Conservation (phyloP, 768 basidiomycete genomes). For the Boletus reticulatus region DNA sequence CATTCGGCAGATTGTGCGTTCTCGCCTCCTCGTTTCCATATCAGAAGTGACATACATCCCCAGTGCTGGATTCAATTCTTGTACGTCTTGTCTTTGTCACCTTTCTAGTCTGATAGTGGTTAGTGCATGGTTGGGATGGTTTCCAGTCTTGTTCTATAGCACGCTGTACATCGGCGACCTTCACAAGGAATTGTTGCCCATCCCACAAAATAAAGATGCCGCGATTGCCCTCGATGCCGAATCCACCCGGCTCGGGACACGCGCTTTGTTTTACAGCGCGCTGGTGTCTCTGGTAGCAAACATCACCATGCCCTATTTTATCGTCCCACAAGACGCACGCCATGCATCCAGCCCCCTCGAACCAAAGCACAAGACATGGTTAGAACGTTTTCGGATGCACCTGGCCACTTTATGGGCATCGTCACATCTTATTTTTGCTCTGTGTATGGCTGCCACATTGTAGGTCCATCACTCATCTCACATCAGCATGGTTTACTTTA, state of each 20-base stretch:
- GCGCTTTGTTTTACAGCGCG: constrained; percentile 79
- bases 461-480: constrained; percentile 41
- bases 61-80: constrained; percentile 83
- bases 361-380: constrained; percentile 25
- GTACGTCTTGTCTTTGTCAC: constrained; percentile 39
- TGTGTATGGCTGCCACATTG: constrained; percentile 82
- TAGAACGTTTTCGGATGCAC: constrained; percentile 52
- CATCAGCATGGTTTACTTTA: constrained; percentile 10
- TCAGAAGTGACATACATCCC: constrained; percentile 5
- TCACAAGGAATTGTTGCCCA: constrained; percentile 53
- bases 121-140: constrained; percentile 89
- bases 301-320: constrained; percentile 68
- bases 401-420: constrained; percentile 75
- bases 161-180: constrained; percentile 87
- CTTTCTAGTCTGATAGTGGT: background rate
- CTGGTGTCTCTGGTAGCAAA: constrained; percentile 66
- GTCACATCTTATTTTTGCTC: constrained; percentile 70
- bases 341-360: constrained; percentile 15
- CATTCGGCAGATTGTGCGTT: constrained; percentile 78
- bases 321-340: constrained; percentile 26
- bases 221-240: constrained; percentile 51
- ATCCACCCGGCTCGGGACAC: constrained; percentile 79
- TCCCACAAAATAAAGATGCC: constrained; percentile 28
- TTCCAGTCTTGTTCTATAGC: constrained; percentile 87
- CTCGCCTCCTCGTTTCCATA: constrained; percentile 1